Percentiles rank a stretch among this genome's conserved stretches.
Conservation (phyloP, 805 yeast genomes). For the Candida sithepensis region DNA sequence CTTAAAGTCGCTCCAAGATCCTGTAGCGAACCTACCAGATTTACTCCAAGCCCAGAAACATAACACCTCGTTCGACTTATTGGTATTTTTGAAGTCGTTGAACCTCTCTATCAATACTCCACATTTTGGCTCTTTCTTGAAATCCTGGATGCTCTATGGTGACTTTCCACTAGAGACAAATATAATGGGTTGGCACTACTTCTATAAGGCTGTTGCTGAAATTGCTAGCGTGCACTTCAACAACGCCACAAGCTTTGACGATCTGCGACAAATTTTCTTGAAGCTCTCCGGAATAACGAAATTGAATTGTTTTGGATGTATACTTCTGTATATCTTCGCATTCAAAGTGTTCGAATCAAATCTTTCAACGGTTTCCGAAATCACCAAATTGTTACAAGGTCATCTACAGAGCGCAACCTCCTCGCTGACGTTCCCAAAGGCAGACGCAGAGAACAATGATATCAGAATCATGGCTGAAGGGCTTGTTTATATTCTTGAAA, state of each 20-base stretch:
- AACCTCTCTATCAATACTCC: constrained; percentile 6
- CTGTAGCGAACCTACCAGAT: neutral
- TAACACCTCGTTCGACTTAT: constrained; percentile 2
- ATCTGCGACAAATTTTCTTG: constrained; percentile 4
- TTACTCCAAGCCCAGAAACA: neutral
- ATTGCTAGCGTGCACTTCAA: constrained; percentile 4
- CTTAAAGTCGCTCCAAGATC: neutral
- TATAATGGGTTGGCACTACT: constrained; percentile 21
- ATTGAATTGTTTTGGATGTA: constrained; percentile 3
- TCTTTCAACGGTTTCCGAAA: neutral
- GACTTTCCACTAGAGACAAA: constrained; percentile 22
- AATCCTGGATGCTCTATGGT: constrained; percentile 10
- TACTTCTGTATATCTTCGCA: constrained; percentile 17
- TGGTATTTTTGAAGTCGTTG: constrained; percentile 9
- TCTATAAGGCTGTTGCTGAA: constrained; percentile 10
- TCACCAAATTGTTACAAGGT: constrained; percentile 6
- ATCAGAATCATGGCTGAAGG: constrained; percentile 33
- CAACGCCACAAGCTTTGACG: constrained; percentile 4
- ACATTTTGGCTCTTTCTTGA: constrained; percentile 5
- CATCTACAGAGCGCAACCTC: constrained; percentile 16
- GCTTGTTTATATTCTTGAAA: constrained; percentile 17
- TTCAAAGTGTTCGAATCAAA: constrained; percentile 12
- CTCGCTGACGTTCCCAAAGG: constrained; percentile 40
- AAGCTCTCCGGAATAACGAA: constrained; percentile 4
- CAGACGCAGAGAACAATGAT: constrained; percentile 32